Evolutionary conservation across 2,329 filamentous ascomycete genomes (phyloP).

Genomic region (Elsinoe fawcettii): DNA sequence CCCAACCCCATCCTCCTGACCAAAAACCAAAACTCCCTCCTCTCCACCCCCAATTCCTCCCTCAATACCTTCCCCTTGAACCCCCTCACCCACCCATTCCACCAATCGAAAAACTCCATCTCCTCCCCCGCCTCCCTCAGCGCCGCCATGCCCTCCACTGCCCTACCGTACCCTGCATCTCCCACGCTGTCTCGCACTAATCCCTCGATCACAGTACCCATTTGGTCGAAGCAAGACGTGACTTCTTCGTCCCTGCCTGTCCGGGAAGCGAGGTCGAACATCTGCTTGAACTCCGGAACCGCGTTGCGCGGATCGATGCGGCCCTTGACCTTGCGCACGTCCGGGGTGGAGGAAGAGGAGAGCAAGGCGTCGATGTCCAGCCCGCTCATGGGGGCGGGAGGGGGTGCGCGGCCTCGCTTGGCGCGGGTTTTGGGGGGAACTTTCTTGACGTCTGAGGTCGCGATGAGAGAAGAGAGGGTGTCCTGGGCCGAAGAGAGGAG

Average conservation of each 20-base stretch:
- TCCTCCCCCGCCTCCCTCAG: constrained; percentile 70
- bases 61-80: constrained; percentile 66
- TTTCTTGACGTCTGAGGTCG: constrained; percentile 74
- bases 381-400: constrained; percentile 55
- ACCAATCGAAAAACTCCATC: constrained; percentile 66
- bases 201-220: constrained; percentile 61
- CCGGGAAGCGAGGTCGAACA: constrained; percentile 41
- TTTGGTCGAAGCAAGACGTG: constrained; percentile 62
- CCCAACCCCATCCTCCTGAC: constrained; percentile 61
- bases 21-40: constrained; percentile 74
- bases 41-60: constrained; percentile 65
- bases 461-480: constrained; percentile 56
- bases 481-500: constrained; percentile 53
- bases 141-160: constrained; percentile 65
- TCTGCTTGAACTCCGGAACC: constrained; percentile 25
- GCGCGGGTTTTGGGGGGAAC: constrained; percentile 28
- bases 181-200: constrained; percentile 68
- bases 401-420: constrained; percentile 61
- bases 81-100: constrained; percentile 63
- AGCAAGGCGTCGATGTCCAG: constrained; percentile 80
- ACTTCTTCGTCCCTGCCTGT: constrained; percentile 55
- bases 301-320: constrained; percentile 10
- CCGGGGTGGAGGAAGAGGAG: constrained; percentile 29
- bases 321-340: constrained; percentile 44
- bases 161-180: constrained; percentile 64